Conservation (phyloP, 352 stramenopile genomes). For the Phytophthora kernoviae region DNA sequence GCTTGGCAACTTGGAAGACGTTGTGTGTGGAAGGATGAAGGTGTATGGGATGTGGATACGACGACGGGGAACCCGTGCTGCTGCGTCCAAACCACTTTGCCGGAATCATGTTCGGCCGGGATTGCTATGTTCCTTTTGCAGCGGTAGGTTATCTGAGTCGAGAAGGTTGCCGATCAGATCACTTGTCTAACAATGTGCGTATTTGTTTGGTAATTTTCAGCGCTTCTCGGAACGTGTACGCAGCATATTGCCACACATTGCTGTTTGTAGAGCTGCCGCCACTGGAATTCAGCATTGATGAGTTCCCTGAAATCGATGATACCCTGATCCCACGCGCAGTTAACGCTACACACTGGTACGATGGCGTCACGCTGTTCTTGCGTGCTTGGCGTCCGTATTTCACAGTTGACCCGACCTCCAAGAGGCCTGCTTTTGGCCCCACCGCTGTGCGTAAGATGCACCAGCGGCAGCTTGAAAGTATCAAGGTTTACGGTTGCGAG, state of each 20-base stretch:
- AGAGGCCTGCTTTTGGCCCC: constrained; percentile 67
- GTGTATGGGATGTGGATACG: constrained; percentile 71
- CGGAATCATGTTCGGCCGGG: constrained; percentile 66
- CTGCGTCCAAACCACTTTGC: constrained; percentile 77
- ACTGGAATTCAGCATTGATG: constrained; percentile 69
- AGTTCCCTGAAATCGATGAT: constrained; percentile 70
- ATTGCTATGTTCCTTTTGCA: constrained; percentile 86
- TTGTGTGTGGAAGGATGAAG: constrained; percentile 87
- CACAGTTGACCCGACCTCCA: constrained; percentile 69
- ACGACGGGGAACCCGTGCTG: constrained; percentile 46
- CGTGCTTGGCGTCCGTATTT: constrained; percentile 74
- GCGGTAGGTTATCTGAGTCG: constrained; percentile 34
- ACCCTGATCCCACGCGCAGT: constrained; percentile 63
- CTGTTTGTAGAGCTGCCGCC: constrained; percentile 85
- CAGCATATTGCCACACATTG: constrained; percentile 49
- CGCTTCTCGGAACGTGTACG: constrained; percentile 65
- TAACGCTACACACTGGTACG: constrained; percentile 93
- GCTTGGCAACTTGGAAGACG: constrained; percentile 70
- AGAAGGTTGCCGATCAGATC: not conserved
- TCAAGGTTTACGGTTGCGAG: constrained; percentile 54
- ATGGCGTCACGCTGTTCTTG: constrained; percentile 89
- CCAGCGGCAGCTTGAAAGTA: constrained; percentile 57
- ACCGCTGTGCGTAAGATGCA: constrained; percentile 65
- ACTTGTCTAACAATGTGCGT: constrained; percentile 7
- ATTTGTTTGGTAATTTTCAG: constrained; percentile 23